phyloP scores from a whole-genome alignment of 139 green algal genomes.

The Mesostigma viride region DNA sequence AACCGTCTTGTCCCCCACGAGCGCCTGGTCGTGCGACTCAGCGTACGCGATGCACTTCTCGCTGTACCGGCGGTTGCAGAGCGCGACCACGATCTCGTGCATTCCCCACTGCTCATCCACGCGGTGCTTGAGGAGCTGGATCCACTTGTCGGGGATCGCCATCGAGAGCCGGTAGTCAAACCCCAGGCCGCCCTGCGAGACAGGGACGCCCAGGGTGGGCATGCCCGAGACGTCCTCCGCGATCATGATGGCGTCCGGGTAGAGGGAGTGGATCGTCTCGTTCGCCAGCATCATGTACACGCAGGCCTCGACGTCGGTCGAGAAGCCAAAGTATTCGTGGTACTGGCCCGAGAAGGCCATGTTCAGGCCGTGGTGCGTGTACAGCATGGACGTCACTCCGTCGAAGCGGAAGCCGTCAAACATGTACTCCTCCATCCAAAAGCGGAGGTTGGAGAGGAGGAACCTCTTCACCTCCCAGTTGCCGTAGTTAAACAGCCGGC shows the following conservation, averaged over 20 bases:
- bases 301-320: conserved; percentile 83
- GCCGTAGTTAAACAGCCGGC: conserved; percentile 73
- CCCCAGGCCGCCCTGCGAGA: conserved; percentile 76
- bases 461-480: conserved; percentile 67
- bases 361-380: conserved; percentile 89
- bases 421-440: conserved; percentile 87
- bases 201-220: conserved; percentile 74
- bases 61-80: conserved; percentile 70
- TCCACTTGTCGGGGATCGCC: conserved; percentile 88
- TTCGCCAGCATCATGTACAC: conserved; percentile 78
- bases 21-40: conserved; percentile 42
- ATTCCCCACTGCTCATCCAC: conserved; percentile 76
- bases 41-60: conserved; percentile 45
- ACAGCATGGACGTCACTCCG: conserved; percentile 94
- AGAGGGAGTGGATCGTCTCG: conserved; percentile 63
- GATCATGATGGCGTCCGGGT: conserved; percentile 61
- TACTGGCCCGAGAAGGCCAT: conserved; percentile 72
- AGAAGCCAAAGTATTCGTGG: conserved; percentile 49
- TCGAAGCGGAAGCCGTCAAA: conserved; percentile 96
- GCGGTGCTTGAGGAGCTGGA: conserved; percentile 49
- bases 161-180: conserved; percentile 90
- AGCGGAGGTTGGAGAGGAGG: conserved; percentile 87
- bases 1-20: conserved; percentile 48
- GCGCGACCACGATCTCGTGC: conserved; percentile 60
- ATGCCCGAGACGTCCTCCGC: conserved; percentile 94